Base-by-base conservation (phyloP, 345 rosid genomes). In the Euclidium syriacum region DNA sequence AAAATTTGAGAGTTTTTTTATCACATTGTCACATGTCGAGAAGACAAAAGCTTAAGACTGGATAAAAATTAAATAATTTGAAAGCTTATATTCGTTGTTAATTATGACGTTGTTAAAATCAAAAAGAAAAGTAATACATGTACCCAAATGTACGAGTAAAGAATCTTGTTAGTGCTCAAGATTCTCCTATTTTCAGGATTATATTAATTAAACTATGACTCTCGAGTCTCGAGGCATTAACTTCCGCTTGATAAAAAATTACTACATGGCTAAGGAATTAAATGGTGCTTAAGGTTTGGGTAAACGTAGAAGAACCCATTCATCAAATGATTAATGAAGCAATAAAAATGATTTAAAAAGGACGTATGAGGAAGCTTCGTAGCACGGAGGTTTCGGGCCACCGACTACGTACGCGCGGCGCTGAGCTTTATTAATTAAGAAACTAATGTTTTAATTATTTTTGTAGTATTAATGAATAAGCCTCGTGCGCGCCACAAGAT, bases 361-460 rank as follows among this genome's bases (percentile, higher is more conserved):
- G 15, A 58, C 43, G 44, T 32, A 49, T 19, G 43, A 68, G 52
- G 82, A 79, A 73, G 72, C 73, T 82, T 79, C 84, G 54, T 65
- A 46, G 32, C 57, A 51, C n/a, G 62, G 26, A 63, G 71, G 64
- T 68, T 65, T 73, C 42, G 47, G 80, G 68, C 82, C 82, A 72
- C 86, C 86, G 81, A 71, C 82, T 71, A 52, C 64, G 69, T 73
- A 68, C 58, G 44, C 47, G 38, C 74, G 74, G 70, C 74, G 70
- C 64, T 46, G 10, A 49, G 41, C 29, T 39, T 57, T 22, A 50
- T 49, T 40, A 24, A 16, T 49, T 41, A 32, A 14, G 42, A 50
- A 59, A 33, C 46, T 4, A 30, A 41, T 27, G 46, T 43, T 43
- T 33, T 47, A n/a, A 15, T 29, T 14, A 29, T 30, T 32, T 55